phyloP scores from a whole-genome alignment of 2,329 filamentous ascomycete species.

The Fusarium globosum region DNA sequence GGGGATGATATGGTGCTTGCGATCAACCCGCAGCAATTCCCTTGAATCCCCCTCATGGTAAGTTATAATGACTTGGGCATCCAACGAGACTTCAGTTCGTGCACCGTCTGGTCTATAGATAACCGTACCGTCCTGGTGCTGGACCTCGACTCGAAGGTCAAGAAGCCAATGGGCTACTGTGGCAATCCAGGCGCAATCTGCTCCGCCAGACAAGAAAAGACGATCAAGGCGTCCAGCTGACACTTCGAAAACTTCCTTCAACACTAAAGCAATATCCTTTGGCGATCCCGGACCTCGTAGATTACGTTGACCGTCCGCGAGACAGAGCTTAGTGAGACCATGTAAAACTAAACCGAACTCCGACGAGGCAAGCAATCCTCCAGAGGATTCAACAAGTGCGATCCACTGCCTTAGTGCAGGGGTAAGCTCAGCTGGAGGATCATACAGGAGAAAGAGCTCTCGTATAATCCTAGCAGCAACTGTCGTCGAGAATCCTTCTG shows the following conservation, averaged over 20 bases:
- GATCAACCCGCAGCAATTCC: fast-evolving
- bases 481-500: fast-evolving
- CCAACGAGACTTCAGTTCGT: fast-evolving
- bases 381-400: fast-evolving
- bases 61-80: fast-evolving
- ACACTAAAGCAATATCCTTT: fast-evolving
- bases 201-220: fast-evolving
- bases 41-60: fast-evolving
- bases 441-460: fast-evolving
- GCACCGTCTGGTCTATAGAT: not conserved
- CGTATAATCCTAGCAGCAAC: fast-evolving
- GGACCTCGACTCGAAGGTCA: not conserved
- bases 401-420: not conserved
- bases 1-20: fast-evolving
- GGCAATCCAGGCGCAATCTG: not conserved
- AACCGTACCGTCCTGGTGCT: fast-evolving
- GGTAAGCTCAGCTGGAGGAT: fast-evolving
- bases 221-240: fast-evolving
- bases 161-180: not conserved
- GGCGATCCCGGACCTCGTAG: fast-evolving
- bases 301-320: fast-evolving
- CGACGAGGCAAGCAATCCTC: fast-evolving
- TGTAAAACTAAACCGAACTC: fast-evolving
- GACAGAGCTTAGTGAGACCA: fast-evolving
- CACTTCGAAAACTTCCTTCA: fast-evolving